A percentile compares a stretch with the other conserved stretches of the same genome.
Evolutionary conservation across 1,284 basidiomycete genomes (phyloP).

Genomic region (Microbotryum intermedium): DNA sequence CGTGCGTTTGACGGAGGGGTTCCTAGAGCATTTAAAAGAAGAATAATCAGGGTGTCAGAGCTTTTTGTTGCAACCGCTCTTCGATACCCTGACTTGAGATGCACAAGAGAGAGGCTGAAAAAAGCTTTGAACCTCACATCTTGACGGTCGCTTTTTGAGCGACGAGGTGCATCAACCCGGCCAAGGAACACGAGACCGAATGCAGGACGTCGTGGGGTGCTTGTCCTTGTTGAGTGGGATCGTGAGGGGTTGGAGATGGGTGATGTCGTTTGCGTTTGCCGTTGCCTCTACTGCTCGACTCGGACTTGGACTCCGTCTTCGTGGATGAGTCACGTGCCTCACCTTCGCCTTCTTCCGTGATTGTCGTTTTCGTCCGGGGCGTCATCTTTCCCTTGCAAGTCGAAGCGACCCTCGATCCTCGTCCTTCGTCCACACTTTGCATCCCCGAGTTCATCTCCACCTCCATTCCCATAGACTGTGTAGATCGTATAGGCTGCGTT

Average conservation of each 20-base stretch:
- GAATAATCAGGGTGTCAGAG: too few relatives aligned
- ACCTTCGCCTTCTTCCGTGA: neutral
- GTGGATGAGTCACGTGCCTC: neutral
- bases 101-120: constrained; percentile 16
- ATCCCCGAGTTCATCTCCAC: too few relatives aligned
- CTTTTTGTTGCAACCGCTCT: too few relatives aligned
- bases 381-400: neutral
- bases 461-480: too few relatives aligned
- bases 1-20: too few relatives aligned
- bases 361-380: neutral
- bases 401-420: neutral
- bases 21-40: too few relatives aligned
- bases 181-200: constrained; percentile 51
- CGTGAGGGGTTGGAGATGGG: too few relatives aligned
- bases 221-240: neutral
- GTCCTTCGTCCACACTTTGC: neutral
- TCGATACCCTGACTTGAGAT: too few relatives aligned
- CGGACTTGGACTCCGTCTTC: neutral
- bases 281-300: neutral
- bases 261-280: neutral
- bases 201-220: neutral
- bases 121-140: too few relatives aligned
- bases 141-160: constrained; percentile 63
- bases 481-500: too few relatives aligned
- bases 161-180: constrained; percentile 57